Evolutionary conservation across 1,139 yeast genomes (phyloP), one percentile per base, ranked within the genome.

Genomic region (Yamadazyma diospyri): DNA sequence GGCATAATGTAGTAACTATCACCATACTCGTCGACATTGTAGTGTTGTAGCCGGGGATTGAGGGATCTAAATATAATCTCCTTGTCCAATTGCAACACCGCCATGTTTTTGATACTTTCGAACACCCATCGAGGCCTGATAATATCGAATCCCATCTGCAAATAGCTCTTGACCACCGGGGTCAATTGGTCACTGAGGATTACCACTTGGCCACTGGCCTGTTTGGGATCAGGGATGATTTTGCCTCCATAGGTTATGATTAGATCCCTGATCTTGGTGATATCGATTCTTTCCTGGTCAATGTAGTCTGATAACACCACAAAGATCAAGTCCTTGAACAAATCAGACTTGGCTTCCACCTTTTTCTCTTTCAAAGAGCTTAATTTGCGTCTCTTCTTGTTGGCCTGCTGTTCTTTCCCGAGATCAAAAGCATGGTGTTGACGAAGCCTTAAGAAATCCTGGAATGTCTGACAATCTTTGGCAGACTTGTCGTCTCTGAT

Each of bases 91-190:
- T 70, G 72, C 1, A 86, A 55, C 2, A 79, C 35, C 2, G 48
- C 41, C 0, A 57, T 47, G 14, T 64, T 55, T 10, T 57, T 47
- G 3, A 85, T 59, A 46, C 94, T 78, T 42, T 84, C 88, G 29
- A 76, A 61, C 6, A 87, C 53, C 95, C 96, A 92, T 13, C 57
- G 55, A 1, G 94, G 89, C 34, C 59, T 68, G 6, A 87, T 50
- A 1, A 89, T 64, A 46, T 81, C 86, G 43, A 66, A 71, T 0
- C 80, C 81, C 22, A 64, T 51, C 4, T 63, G 53, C 4, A 64
- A 48, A 32, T 77, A 55, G 1, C 62, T 58, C 7, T 57, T 53
- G 6, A 78, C 73, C 25, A 66, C 69, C 1, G 71, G 61, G 0
- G 82, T 69, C 10, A 53, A 37, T 27, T 59, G 67, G 36, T 78